Evolutionary conservation across 2,329 filamentous ascomycete species (phyloP), one percentile per base, ranked within the genome.

Genomic region (Colletotrichum sp.): DNA sequence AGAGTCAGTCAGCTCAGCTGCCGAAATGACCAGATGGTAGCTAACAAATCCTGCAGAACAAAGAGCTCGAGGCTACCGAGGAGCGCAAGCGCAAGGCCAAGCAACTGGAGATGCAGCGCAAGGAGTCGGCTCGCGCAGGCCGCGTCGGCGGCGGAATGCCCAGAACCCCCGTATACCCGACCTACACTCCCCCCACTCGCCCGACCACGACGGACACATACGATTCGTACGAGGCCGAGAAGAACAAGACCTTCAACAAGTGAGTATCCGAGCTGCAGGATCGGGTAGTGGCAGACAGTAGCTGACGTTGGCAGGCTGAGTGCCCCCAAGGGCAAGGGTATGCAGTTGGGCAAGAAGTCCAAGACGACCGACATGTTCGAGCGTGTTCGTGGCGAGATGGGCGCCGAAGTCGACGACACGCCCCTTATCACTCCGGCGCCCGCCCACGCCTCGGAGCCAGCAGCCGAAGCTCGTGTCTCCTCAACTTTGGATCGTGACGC

Each of bases 1-100:
- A 91, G 95, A 84, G 95, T 96, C 92, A 78, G 89, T 81, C 34
- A 34, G 71, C 68, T 78, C 79, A 36, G 78, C 63, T 7, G 9
- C 62, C 13, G 16, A 34, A 18, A 21, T 4, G 10, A 6, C 8
- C 13, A 26, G 13, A 18, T 2, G 16, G 12, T 13, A 32, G 30
- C 82, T 86, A 55, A 85, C 63, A 32, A 39, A 24, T 39, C 80
- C 6, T 55, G 76, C 83, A 98, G 92, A 99, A 99, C 90, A 99
- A 99, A 89, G 98, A 99, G 86, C 90, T 99, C 80, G 97, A 99
- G 86, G 98, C 97, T 12, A 98, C 95, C 71, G 97, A 99, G 85
- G 97, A 99, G 89, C 95, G 98, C 83, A 99, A 99, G 90, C 92
- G 96, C 81, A 98, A 98, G 87, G 98, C 97, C 69, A 99, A 99